These are phyloP conservation scores for Sclerotinia sclerotiorum DNA, from an alignment of 2,329 filamentous ascomycete species.

Conservation along the genomic window DNA sequence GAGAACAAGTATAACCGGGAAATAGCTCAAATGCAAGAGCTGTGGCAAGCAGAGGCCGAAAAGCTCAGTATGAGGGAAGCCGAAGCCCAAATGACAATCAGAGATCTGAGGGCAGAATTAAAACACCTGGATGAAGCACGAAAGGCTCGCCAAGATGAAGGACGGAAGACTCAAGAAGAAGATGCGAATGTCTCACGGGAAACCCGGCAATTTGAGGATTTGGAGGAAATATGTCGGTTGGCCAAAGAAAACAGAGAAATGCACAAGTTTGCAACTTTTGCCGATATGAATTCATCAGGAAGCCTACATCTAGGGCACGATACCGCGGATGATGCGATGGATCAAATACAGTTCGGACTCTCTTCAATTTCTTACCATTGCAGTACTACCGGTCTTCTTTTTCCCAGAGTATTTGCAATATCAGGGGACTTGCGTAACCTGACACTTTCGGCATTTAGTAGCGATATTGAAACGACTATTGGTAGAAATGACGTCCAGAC, in stretches of 20 bases:
- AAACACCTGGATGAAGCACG: conserved; percentile 15
- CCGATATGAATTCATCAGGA: background rate
- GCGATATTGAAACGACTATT: background rate
- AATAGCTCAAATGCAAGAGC: conserved; percentile 10
- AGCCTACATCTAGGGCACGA: background rate
- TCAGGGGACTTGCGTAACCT: conserved; percentile 14
- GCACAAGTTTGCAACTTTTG: background rate
- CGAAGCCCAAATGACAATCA: conserved; percentile 2
- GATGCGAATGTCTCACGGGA: background rate
- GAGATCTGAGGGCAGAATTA: background rate
- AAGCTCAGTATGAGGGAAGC: background rate
- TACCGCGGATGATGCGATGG: conserved; percentile 1
- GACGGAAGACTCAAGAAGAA: background rate
- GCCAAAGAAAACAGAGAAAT: conserved; percentile 13
- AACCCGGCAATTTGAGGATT: background rate
- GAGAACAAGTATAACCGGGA: background rate
- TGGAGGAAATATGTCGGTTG: conserved; percentile 4
- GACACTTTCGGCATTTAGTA: background rate
- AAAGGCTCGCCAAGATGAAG: background rate
- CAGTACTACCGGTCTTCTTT: background rate
- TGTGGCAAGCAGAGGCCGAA: conserved; percentile 18
- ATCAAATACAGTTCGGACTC: conserved; percentile 23
- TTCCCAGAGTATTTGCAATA: background rate
- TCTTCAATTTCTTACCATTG: conserved; percentile 23
- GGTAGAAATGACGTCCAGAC: background rate